Percentiles rank a stretch among this genome's conserved stretches.
Conservation (phyloP, 352 stramenopile species). For the Saprolegnia parasitica region DNA sequence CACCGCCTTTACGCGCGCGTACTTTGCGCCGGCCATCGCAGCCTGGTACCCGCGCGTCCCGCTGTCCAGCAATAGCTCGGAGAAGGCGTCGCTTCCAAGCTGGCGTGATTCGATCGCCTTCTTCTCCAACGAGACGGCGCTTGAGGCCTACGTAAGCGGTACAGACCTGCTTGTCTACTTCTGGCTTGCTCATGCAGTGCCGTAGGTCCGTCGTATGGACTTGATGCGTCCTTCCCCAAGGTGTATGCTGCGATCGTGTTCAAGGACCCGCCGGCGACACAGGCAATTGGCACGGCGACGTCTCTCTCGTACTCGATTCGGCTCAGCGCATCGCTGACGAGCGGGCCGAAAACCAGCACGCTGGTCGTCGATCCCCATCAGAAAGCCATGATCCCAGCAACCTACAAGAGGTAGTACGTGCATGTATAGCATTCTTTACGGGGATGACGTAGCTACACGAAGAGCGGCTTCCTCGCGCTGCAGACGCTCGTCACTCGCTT, state of each 20-base stretch:
- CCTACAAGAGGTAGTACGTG: background rate
- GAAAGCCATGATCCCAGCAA: background rate
- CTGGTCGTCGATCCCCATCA: conserved; percentile 1
- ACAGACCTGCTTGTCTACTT: background rate
- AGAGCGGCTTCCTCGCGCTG: conserved; percentile 62
- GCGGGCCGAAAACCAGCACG: background rate
- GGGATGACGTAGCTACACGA: conserved; percentile 38
- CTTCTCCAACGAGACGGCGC: conserved; percentile 46
- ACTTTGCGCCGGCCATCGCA: conserved; percentile 45
- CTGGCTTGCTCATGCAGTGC: background rate
- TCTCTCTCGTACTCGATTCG: conserved; percentile 58
- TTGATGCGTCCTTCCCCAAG: conserved; percentile 44
- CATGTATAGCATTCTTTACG: background rate
- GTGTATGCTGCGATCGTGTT: conserved; percentile 69
- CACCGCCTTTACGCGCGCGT: conserved; percentile 53
- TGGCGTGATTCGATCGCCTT: conserved; percentile 56
- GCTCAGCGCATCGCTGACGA: conserved; percentile 48
- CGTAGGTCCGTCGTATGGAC: conserved; percentile 41
- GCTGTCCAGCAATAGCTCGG: conserved; percentile 32
- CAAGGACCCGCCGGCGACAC: conserved; percentile 39
- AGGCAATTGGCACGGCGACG: conserved; percentile 36
- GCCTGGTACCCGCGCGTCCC: conserved; percentile 54
- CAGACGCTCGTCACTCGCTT: conserved; percentile 63
- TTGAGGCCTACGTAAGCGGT: conserved; percentile 54
- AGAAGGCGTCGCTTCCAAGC: conserved; percentile 31